A percentile compares a stretch with the other conserved stretches of the same genome.
Evolutionary conservation across 495 filamentous ascomycete species (phyloP).

Genomic region (Clohesyomyces aquaticus): DNA sequence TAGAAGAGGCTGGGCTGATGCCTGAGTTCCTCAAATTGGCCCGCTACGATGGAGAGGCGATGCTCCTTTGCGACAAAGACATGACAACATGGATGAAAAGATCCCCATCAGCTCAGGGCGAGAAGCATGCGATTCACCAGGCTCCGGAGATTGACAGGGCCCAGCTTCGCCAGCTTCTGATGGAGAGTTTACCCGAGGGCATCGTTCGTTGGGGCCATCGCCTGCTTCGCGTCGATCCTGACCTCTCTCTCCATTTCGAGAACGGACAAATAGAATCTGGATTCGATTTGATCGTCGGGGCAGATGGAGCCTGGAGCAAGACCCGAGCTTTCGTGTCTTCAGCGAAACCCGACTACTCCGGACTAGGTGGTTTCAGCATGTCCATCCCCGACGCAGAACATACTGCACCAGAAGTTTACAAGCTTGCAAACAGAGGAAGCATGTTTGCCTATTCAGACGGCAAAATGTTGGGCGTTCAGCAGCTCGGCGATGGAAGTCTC

Average conservation of each 20-base stretch:
- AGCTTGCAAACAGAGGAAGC: slow-evolving; percentile 53
- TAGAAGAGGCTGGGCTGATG: slow-evolving; percentile 57
- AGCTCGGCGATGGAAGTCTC: slow-evolving; percentile 53
- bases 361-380: slow-evolving; percentile 44
- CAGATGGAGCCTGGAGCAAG: slow-evolving; percentile 64
- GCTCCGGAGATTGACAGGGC: slow-evolving; percentile 39
- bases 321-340: slow-evolving; percentile 55
- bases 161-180: slow-evolving; percentile 25
- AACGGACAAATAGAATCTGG: slow-evolving; percentile 36
- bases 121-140: slow-evolving; percentile 27
- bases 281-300: slow-evolving; percentile 62
- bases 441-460: slow-evolving; percentile 51
- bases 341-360: slow-evolving; percentile 55
- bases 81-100: slow-evolving; percentile 42
- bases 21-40: slow-evolving; percentile 53
- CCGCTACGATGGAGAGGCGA: slow-evolving; percentile 51
- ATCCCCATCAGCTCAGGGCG: slow-evolving; percentile 43
- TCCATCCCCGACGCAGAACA: slow-evolving; percentile 40
- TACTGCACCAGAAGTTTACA: slow-evolving; percentile 44
- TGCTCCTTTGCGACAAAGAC: slow-evolving; percentile 46
- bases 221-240: slow-evolving; percentile 30
- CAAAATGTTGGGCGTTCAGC: slow-evolving; percentile 51
- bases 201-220: slow-evolving; percentile 24
- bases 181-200: slow-evolving; percentile 25
- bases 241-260: slow-evolving; percentile 39